Conservation (phyloP, 176 grass and related monocot species). For the Leersia perrieri region DNA sequence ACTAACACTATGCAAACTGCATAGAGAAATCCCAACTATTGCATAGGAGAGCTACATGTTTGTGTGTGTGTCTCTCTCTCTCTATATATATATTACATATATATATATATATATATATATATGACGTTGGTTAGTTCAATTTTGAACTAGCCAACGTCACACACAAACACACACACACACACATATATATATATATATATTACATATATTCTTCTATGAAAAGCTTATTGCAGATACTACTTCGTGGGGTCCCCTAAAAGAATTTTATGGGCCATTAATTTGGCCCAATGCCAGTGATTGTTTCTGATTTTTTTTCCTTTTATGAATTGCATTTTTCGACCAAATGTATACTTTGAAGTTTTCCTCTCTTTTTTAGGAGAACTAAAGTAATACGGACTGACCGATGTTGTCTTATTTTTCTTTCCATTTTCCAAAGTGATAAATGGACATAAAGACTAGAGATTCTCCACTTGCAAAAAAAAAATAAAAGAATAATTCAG, state of each 20-base stretch:
- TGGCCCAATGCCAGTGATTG: background rate
- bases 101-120: too few species aligned
- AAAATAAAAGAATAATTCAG: background rate
- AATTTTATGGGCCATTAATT: background rate
- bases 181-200: too few species aligned
- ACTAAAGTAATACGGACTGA: background rate
- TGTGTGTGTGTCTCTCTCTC: too few species aligned
- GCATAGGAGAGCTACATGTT: background rate
- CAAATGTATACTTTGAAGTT: background rate
- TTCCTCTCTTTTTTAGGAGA: background rate
- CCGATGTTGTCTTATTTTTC: background rate
- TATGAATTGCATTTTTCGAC: background rate
- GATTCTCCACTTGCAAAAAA: background rate
- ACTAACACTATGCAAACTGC: background rate
- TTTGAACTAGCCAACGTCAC: too few species aligned
- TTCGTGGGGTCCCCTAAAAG: background rate
- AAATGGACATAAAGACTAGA: slow-evolving; percentile 12
- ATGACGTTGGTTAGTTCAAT: too few species aligned
- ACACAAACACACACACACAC: too few species aligned
- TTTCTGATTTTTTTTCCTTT: background rate
- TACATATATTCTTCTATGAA: background rate
- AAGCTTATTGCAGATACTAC: background rate
- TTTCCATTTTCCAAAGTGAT: background rate
- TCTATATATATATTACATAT: too few species aligned
- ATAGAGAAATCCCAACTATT: background rate